A percentile compares a stretch with the other conserved stretches of the same genome.
phyloP scores from a whole-genome alignment of 2,329 filamentous ascomycete genomes.

The Monosporascus sp. region DNA sequence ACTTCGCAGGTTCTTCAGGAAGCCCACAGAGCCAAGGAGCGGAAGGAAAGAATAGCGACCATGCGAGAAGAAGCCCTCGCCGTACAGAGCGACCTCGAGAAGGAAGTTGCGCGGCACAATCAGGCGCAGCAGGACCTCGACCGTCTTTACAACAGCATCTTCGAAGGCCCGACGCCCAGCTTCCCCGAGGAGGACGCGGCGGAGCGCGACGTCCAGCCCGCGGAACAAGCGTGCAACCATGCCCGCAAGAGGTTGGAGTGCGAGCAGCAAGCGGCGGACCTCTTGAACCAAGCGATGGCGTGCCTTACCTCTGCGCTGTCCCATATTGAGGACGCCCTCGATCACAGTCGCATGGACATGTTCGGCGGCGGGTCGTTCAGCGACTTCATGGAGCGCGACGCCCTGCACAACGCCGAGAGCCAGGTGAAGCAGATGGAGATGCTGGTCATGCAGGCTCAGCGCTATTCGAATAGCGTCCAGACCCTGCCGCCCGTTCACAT shows the following conservation, averaged over 20 bases:
- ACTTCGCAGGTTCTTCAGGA: slow-evolving; percentile 39
- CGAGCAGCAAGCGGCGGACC: slow-evolving; percentile 34
- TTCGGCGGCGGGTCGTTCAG: slow-evolving; percentile 42
- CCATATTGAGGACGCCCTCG: slow-evolving; percentile 37
- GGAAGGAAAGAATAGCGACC: slow-evolving; percentile 32
- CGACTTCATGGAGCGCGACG: slow-evolving; percentile 49
- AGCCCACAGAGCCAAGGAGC: slow-evolving; percentile 38
- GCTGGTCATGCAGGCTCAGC: slow-evolving; percentile 34
- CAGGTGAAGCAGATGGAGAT: slow-evolving; percentile 34
- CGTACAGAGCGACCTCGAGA: slow-evolving; percentile 31
- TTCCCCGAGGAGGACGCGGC: slow-evolving; percentile 48
- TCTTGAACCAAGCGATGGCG: slow-evolving; percentile 34
- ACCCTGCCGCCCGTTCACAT: slow-evolving; percentile 36
- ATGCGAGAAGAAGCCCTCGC: slow-evolving; percentile 35
- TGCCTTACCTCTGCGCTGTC: slow-evolving; percentile 29
- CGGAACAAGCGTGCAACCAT: slow-evolving; percentile 32
- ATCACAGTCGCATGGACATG: slow-evolving; percentile 39
- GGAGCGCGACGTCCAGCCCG: slow-evolving; percentile 32
- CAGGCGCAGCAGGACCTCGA: slow-evolving; percentile 43
- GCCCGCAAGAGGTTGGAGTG: slow-evolving; percentile 29
- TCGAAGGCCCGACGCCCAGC: slow-evolving; percentile 45
- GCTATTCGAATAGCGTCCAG: slow-evolving; percentile 31
- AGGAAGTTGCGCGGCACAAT: slow-evolving; percentile 28
- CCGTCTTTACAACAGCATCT: slow-evolving; percentile 47
- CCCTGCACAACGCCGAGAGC: slow-evolving; percentile 42